Evolutionary conservation across 345 rosid genomes (phyloP).

Genomic region (Sisymbrium altissimum): DNA sequence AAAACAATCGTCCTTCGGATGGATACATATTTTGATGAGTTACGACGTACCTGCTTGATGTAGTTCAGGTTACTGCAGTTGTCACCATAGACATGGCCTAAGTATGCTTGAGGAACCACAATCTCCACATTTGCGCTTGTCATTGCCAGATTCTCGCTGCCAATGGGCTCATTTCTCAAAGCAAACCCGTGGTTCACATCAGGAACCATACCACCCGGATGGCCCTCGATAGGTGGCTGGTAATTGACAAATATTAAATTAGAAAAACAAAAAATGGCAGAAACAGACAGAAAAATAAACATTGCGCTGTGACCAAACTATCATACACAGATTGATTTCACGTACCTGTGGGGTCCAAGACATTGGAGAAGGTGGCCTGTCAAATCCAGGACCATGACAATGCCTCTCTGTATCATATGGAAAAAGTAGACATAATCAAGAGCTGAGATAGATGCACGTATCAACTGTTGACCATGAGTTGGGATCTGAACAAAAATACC

Average conservation of each 20-base stretch:
- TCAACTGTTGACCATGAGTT: slow-evolving; percentile 42
- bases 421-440: slow-evolving; percentile 30
- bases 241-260: neutral
- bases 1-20: neutral
- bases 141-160: slow-evolving; percentile 52
- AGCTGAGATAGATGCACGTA: slow-evolving; percentile 31
- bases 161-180: slow-evolving; percentile 50
- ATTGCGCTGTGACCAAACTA: neutral
- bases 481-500: slow-evolving; percentile 40
- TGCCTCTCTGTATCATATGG: slow-evolving; percentile 50
- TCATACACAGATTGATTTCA: neutral
- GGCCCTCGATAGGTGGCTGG: slow-evolving; percentile 47
- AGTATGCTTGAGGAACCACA: slow-evolving; percentile 54
- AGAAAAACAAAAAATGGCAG: too few species aligned
- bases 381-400: slow-evolving; percentile 66
- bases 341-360: slow-evolving; percentile 74
- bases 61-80: slow-evolving; percentile 52
- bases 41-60: slow-evolving; percentile 55
- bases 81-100: slow-evolving; percentile 70
- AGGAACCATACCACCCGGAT: slow-evolving; percentile 49
- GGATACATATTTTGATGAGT: neutral
- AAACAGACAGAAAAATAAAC: neutral
- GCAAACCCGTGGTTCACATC: slow-evolving; percentile 50
- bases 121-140: slow-evolving; percentile 51
- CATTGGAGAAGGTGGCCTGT: slow-evolving; percentile 66